Evolutionary conservation across 768 basidiomycete species (phyloP), one percentile per base, ranked within the genome.

Genomic region (Grammothele lineata): DNA sequence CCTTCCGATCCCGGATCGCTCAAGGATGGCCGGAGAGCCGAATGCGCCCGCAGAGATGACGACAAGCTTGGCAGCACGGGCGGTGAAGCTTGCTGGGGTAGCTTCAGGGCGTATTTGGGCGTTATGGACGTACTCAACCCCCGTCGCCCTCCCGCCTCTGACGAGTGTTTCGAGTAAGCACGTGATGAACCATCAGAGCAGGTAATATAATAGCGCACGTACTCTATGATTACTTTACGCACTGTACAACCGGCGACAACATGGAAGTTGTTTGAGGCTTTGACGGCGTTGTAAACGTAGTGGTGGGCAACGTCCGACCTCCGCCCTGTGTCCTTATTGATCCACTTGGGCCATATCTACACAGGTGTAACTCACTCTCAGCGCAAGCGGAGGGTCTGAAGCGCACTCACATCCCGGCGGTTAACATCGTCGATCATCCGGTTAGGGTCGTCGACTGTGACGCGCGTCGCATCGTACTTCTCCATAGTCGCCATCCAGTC

Each of bases 251-350:
- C 70, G 1, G 62, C 64, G n/a, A n/a, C n/a, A n/a, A n/a, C n/a
- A n/a, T n/a, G n/a, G n/a, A 0, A 58, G n/a, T 18, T 71, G 47
- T 11, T 71, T 10, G 57, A 59, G 24, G 18, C 3, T 56, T 56
- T 37, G 0, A 47, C 50, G 15, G 66, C 58, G 11, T 66, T 64
- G 39, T 72, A 75, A 2, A 75, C 39, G 45, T 66, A 67, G 40
- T 61, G 25, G 15, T 72, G 73, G 4, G 83, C 69, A 0, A 73
- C 57, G 56, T 85, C 81, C 0, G 81, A 81, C 18, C 83, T 75
- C 37, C 54, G 67, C 22, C 83, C 83, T 2, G 72, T 78, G 15
- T 62, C 59, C 2, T 56, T 61, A 47, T 78, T 68, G 15, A 85
- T 67, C 57, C 78, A 30, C 27, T 30, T 30, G 8, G 7, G 27